Percentiles rank a stretch among this genome's conserved stretches.
Evolutionary conservation across 768 basidiomycete species (phyloP).

Genomic region (Omphalotus guepiniiformis): DNA sequence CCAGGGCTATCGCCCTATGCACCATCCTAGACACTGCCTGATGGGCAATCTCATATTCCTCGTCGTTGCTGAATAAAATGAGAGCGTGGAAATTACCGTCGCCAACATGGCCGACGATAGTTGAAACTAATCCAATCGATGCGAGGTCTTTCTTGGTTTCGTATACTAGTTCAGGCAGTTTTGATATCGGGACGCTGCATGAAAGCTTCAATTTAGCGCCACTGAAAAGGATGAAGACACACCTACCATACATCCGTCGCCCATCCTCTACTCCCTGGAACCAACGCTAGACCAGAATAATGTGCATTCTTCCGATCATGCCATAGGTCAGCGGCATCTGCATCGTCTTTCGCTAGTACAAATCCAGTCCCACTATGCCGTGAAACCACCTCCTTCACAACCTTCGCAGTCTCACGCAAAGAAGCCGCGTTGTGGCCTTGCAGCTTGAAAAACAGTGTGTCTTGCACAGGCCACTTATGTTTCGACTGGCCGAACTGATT

Average conservation of each 20-base stretch:
- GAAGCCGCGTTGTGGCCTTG: constrained; percentile 62
- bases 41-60: constrained; percentile 40
- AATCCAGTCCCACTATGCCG: constrained; percentile 69
- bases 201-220: background rate
- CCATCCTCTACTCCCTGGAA: constrained; percentile 57
- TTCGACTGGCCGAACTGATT: constrained; percentile 52
- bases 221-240: constrained; percentile 7
- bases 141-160: constrained; percentile 72
- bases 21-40: constrained; percentile 59
- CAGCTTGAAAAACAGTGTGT: constrained; percentile 85
- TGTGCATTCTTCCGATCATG: constrained; percentile 65
- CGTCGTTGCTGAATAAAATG: constrained; percentile 53
- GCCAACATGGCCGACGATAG: constrained; percentile 74
- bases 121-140: constrained; percentile 49
- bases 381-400: constrained; percentile 53
- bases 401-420: constrained; percentile 55
- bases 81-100: constrained; percentile 56
- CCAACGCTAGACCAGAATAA: constrained; percentile 49
- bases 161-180: constrained; percentile 56
- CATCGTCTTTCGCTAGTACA: constrained; percentile 54
- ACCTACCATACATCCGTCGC: constrained; percentile 73
- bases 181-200: constrained; percentile 56
- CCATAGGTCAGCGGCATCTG: constrained; percentile 76
- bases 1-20: constrained; percentile 59
- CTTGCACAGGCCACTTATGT: constrained; percentile 55